A percentile compares a stretch with the other conserved stretches of the same genome.
Evolutionary conservation across 306 rosid species (phyloP).

Genomic region (Prunus armeniaca): DNA sequence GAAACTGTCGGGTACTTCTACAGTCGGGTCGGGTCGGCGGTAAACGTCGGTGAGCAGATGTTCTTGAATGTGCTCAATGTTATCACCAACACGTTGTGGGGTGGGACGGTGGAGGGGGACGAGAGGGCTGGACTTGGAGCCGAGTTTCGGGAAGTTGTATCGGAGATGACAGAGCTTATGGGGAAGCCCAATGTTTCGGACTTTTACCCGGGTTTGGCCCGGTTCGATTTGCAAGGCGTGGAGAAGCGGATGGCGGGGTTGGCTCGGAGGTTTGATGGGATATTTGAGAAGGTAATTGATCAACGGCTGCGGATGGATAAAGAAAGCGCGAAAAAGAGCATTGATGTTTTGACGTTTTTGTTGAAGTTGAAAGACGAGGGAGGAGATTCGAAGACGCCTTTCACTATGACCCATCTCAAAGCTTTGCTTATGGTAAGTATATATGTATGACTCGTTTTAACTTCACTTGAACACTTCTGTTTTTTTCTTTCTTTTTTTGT

Average conservation of each 20-base stretch:
- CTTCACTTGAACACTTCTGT: too few relatives aligned
- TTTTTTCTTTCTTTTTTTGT: too few relatives aligned
- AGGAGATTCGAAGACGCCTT: constrained; percentile 47
- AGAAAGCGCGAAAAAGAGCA: neutral
- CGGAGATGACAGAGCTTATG: constrained; percentile 38
- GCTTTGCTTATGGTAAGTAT: constrained; percentile 62
- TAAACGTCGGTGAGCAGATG: constrained; percentile 53
- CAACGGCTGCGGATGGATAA: constrained; percentile 21
- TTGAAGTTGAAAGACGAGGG: constrained; percentile 51
- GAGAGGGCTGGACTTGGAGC: constrained; percentile 46
- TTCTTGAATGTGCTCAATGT: constrained; percentile 63
- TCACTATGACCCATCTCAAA: constrained; percentile 52
- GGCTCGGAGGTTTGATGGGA: constrained; percentile 38
- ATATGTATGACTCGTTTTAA: too few relatives aligned
- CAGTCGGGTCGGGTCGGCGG: constrained; percentile 35
- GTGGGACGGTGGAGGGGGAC: constrained; percentile 49
- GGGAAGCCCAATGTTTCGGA: constrained; percentile 71
- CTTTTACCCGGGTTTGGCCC: constrained; percentile 60
- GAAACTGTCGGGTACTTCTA: constrained; percentile 30
- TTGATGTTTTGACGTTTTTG: constrained; percentile 60
- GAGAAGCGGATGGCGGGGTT: constrained; percentile 36
- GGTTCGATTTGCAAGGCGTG: constrained; percentile 79
- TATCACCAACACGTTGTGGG: constrained; percentile 75
- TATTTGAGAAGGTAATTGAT: constrained; percentile 55
- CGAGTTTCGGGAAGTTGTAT: constrained; percentile 57